Evolutionary conservation across 1,284 basidiomycete species (phyloP), one percentile per base, ranked within the genome.

Genomic region (Jaminaea rosea): DNA sequence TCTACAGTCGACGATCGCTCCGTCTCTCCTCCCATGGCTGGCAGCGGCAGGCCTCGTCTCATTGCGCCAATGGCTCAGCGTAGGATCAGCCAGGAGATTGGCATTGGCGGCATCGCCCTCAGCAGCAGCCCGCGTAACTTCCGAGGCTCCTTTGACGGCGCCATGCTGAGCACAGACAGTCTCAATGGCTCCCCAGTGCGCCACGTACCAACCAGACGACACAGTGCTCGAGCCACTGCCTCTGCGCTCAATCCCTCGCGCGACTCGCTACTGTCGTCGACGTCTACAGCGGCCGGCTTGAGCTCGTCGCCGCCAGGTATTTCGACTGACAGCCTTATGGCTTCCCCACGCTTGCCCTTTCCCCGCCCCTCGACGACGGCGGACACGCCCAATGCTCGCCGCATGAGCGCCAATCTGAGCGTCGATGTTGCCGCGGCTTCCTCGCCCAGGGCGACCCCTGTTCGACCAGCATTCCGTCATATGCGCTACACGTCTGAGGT

Each of bases 401-500:
- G 29, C 29, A 15, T 15, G 29, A 31, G 29, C 29, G 15, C 29
- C 9, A 31, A 31, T 31, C 29, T 31, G 29, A 31, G 29, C 29
- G 9, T 31, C 29, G n/a, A n/a, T n/a, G n/a, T n/a, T n/a, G n/a
- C n/a, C n/a, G n/a, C n/a, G n/a, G n/a, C n/a, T n/a, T n/a, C n/a
- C n/a, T n/a, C n/a, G n/a, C n/a, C n/a, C n/a, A n/a, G n/a, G n/a
- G n/a, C n/a, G n/a, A 23, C 23, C 10, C 49, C 52, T 24, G 39
- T 19, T 8, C 53, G 61, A 11, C 61, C 64, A 0, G 47, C 56
- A 1, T 62, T 56, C 50, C 51, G 62, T 24, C 64, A 67, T 50
- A 52, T 59, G 46, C 62, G 66, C 15, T 69, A 67, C 56, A 65
- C 66, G 5, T 69, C 66, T 2, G 66, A 69, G 11, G 39, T 67